A percentile compares a stretch with the other conserved stretches of the same genome.
phyloP scores from a whole-genome alignment of 768 basidiomycete species.

The Tremella mesenterica region DNA sequence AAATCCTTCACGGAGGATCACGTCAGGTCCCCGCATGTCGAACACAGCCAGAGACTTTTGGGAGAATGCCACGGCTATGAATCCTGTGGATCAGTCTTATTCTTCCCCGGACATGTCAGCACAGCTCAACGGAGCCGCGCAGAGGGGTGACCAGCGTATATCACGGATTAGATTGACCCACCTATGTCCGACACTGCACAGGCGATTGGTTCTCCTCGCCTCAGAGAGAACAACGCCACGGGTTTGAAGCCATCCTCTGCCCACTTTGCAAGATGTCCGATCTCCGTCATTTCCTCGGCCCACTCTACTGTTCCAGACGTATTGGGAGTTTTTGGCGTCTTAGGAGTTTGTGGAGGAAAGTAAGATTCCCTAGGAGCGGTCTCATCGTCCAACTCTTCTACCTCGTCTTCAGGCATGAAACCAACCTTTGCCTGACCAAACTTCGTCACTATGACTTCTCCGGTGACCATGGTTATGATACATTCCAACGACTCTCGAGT shows the following conservation, averaged over 20 bases:
- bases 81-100: constrained; percentile 50
- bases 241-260: constrained; percentile 53
- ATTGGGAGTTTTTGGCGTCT: background rate
- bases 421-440: constrained; percentile 35
- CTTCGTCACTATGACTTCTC: constrained; percentile 46
- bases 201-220: constrained; percentile 50
- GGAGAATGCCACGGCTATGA: constrained; percentile 63
- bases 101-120: background rate
- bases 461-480: constrained; percentile 43
- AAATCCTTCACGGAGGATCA: constrained; percentile 54
- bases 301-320: constrained; percentile 16
- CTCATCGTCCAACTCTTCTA: constrained; percentile 25
- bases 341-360: constrained; percentile 47
- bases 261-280: constrained; percentile 50
- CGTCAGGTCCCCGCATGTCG: constrained; percentile 64
- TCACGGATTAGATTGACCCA: constrained; percentile 39
- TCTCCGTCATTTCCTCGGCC: constrained; percentile 52
- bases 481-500: constrained; percentile 45
- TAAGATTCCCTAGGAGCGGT: constrained; percentile 54
- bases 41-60: constrained; percentile 57
- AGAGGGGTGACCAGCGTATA: too few species aligned
- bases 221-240: constrained; percentile 53
- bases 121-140: background rate
- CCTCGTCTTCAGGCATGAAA: constrained; percentile 12
- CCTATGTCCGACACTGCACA: constrained; percentile 68